Base-by-base conservation (phyloP, 768 basidiomycete genomes). In the Suillus discolor region DNA sequence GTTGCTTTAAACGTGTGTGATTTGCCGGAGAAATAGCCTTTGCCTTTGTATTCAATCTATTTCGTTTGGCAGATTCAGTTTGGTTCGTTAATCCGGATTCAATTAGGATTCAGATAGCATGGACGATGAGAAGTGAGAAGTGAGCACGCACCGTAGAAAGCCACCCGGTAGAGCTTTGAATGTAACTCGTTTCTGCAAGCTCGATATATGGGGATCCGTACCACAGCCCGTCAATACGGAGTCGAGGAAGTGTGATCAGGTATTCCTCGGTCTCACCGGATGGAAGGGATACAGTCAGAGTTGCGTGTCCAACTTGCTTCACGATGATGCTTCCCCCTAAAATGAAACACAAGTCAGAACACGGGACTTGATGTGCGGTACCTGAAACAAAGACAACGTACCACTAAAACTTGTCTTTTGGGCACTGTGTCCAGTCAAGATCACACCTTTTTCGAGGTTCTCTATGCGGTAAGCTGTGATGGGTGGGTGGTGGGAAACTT, bases 391-490 rank as follows among this genome's bases (percentile, higher is more conserved):
- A 8, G 47, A 44, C 38, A 28, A 78, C 82, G 61, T 70, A 88
- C 91, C 87, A 64, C 89, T 92, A 81, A 99, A 98, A 64, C 87
- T 89, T 20, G 97, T 99, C 86, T 97, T 97, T 80, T 98, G 96
- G 9, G 94, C 97, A 71, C 88, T 94, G 76, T 96, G 94, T 16
- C 97, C 97, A 38, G 87, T 85, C 61, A 96, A 84, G 57, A 85
- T 79, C 62, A 99, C 74, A 1, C 92, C 90, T 73, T 93, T 93
- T 36, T 81, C 71, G 62, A 85, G 78, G 81, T 98, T 98, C 79
- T 89, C 86, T 70, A 98, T 93, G 75, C 87, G 84, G 78, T 96
- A 97, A 28, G 89, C 93, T 51, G 93, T 93, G 71, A 93, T 89
- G 9, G 92, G 91, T 2, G 92, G 91, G 73, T 99, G 97, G 74